Conservation (phyloP, 257 asterid genomes). For the Solanum chilense region DNA sequence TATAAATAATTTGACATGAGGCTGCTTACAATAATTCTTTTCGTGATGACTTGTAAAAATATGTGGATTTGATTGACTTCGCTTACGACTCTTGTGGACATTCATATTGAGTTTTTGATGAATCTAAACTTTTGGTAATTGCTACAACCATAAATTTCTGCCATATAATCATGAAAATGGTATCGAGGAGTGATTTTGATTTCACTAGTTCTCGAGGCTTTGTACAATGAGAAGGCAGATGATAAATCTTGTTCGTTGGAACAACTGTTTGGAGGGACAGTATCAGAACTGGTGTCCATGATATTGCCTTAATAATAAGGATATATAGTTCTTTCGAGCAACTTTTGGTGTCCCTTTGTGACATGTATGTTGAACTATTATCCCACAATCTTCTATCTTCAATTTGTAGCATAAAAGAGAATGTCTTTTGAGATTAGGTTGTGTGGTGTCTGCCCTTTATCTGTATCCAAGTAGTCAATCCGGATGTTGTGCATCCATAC, state of each 20-base stretch:
- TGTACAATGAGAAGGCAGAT: not conserved
- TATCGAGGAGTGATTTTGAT: not conserved
- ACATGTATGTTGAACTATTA: not conserved
- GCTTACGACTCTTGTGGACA: too few species aligned
- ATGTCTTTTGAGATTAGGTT: not conserved
- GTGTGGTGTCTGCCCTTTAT: not conserved
- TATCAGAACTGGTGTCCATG: not conserved
- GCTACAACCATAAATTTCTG: not conserved
- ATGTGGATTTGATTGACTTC: not conserved
- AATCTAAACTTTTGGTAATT: not conserved
- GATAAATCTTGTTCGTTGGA: not conserved
- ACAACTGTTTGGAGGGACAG: not conserved
- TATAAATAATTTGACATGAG: not conserved
- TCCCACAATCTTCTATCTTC: not conserved
- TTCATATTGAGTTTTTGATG: not conserved
- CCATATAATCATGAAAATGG: not conserved
- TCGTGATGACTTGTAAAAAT: not conserved
- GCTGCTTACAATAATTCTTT: not conserved
- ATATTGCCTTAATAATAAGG: not conserved
- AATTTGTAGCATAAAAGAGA: not conserved
- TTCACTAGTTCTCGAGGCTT: not conserved
- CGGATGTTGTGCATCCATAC: not conserved
- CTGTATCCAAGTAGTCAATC: not conserved
- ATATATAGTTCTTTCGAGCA: not conserved
- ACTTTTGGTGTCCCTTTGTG: not conserved